Percentiles rank a stretch among this genome's conserved stretches.
phyloP scores from a whole-genome alignment of 1,284 basidiomycete genomes.

The Trichosporon ovoides region DNA sequence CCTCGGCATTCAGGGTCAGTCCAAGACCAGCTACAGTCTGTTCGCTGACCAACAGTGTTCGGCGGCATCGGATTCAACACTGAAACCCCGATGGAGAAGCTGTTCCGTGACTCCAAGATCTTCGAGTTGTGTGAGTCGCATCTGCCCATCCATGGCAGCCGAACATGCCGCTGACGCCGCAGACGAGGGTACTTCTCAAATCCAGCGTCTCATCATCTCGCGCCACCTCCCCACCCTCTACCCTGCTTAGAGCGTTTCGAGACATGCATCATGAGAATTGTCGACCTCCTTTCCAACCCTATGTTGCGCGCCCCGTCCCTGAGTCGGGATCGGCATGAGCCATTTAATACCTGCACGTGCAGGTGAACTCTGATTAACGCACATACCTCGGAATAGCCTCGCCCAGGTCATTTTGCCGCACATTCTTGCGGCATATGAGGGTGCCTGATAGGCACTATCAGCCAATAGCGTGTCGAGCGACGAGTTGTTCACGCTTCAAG shows the following conservation, averaged over 20 bases:
- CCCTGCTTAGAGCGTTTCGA: constrained; percentile 37
- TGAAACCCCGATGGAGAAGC: constrained; percentile 56
- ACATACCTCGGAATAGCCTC: no score
- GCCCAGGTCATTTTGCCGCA: neutral
- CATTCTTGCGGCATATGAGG: neutral
- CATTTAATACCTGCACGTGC: no score
- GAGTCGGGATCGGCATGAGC: no score
- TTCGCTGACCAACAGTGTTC: constrained; percentile 29
- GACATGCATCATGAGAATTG: neutral
- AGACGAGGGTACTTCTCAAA: constrained; percentile 50
- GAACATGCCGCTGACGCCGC: neutral
- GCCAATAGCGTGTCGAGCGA: neutral
- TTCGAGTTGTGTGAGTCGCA: constrained; percentile 49
- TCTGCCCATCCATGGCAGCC: no score
- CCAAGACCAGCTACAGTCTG: no score
- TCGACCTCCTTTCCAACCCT: no score
- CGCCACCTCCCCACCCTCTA: constrained; percentile 41
- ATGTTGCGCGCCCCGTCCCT: neutral
- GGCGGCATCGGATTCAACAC: constrained; percentile 54
- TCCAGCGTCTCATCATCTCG: constrained; percentile 49
- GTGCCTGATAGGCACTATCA: constrained; percentile 7
- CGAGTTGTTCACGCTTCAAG: no score
- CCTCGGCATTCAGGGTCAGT: constrained; percentile 50
- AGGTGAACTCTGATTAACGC: no score
- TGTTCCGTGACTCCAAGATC: constrained; percentile 52